Evolutionary conservation across 768 basidiomycete genomes (phyloP), one percentile per base, ranked within the genome.

Genomic region (Hericium erinaceus): DNA sequence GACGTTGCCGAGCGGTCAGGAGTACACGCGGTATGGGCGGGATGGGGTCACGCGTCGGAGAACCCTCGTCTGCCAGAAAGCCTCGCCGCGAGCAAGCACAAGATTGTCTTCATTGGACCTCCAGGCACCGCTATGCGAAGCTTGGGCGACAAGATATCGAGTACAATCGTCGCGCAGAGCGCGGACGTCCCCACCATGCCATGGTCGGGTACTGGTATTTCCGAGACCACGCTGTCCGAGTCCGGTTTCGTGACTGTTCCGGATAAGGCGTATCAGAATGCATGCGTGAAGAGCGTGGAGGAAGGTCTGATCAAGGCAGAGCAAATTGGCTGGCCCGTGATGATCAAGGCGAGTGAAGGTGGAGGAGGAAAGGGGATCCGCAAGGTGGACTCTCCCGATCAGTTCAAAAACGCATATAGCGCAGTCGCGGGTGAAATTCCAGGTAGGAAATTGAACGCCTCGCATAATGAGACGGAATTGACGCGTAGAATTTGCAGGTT

Each of bases 291-390:
- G 50, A 81, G 74, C 44, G 92, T 94, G 48, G 92, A 93, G 69
- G 86, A 97, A 61, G 97, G 97, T 20, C 69, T 98, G 57, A 72
- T 75, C 60, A 84, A 79, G 66, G 91, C 95, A 0, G 86, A 92
- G 69, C 74, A 83, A 68, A 97, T 99, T 53, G 95, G 95, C 11
- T 98, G 82, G 80, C 97, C 97, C 0, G 84, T 99, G 61, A 99
- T 99, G 97, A 98, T 99, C 77, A 99, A 99, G 77, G 97, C 97
- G 5, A 93, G 90, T 62, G 97, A 99, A 72, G 97, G 97, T 63
- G 97, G 97, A 64, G 97, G 97, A 72, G 97, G 97, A 58, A 99
- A 99, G 72, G 97, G 97, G 73, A 99, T 99, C 59, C 80, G 97
- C 56, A 98, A 90, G 75, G 97, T 99, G 28, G 92, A 95, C 52